phyloP scores from a whole-genome alignment of 1,139 yeast genomes.

The Wickerhamiella pararugosa region DNA sequence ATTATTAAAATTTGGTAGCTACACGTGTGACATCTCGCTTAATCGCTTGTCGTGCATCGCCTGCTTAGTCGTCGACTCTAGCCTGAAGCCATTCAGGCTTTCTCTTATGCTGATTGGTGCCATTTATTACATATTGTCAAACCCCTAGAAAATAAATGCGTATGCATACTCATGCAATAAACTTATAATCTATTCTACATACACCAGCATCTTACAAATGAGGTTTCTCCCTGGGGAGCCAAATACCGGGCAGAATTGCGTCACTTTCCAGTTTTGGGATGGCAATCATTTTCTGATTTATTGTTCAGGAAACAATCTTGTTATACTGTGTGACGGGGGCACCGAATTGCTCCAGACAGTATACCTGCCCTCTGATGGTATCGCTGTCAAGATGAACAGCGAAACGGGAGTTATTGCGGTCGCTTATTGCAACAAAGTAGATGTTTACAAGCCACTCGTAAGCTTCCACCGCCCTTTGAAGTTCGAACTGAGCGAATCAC shows the following conservation, averaged over 20 bases:
- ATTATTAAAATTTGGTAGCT: too few species aligned
- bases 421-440: conserved; percentile 24
- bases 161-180: too few species aligned
- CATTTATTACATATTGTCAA: too few species aligned
- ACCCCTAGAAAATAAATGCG: too few species aligned
- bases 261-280: conserved; percentile 55
- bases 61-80: too few species aligned
- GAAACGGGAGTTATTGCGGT: conserved; percentile 37
- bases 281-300: conserved; percentile 49
- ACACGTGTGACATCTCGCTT: too few species aligned
- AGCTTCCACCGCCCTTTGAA: conserved; percentile 17
- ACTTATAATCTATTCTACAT: too few species aligned
- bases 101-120: too few species aligned
- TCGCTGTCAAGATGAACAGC: conserved; percentile 47
- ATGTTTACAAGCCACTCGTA: conserved; percentile 17
- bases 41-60: too few species aligned
- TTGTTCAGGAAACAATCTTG: conserved; percentile 79
- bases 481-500: conserved; percentile 9
- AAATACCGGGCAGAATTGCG: conserved; percentile 39
- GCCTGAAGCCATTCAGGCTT: too few species aligned
- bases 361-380: conserved; percentile 52
- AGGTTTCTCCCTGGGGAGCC: conserved; percentile 75
- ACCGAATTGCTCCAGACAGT: conserved; percentile 54
- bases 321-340: conserved; percentile 38
- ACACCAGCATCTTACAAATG: not conserved